phyloP scores from a whole-genome alignment of 129 eudicot species.

The Escallonia herrerae region DNA sequence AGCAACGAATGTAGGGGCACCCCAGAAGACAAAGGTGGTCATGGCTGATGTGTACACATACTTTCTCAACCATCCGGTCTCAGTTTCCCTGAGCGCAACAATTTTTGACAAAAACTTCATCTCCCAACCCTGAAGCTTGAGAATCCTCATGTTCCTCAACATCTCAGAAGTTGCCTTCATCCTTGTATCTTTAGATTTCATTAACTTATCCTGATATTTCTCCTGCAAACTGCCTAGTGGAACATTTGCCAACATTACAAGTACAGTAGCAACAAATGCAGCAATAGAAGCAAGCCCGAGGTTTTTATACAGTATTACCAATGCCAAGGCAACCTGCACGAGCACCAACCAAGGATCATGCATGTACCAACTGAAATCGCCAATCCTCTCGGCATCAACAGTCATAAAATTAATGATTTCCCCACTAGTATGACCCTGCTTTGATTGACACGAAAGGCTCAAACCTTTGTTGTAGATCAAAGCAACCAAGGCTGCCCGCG shows the following conservation, averaged over 20 bases:
- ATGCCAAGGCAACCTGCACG: conserved; percentile 58
- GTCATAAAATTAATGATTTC: conserved; percentile 88
- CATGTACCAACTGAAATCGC: conserved; percentile 60
- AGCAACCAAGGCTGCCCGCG: conserved; percentile 68
- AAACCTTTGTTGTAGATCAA: conserved; percentile 72
- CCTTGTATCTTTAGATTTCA: conserved; percentile 76
- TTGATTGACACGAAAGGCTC: conserved; percentile 60
- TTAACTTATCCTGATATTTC: conserved; percentile 58
- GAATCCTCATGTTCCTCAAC: conserved; percentile 87
- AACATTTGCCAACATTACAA: conserved; percentile 60
- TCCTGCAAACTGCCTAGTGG: conserved; percentile 61
- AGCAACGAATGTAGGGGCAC: conserved; percentile 72
- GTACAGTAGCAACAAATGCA: conserved; percentile 45
- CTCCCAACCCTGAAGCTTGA: conserved; percentile 94
- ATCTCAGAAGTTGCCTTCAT: conserved; percentile 92
- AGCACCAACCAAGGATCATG: conserved; percentile 75
- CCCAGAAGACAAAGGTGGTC: conserved; percentile 57
- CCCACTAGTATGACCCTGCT: conserved; percentile 51
- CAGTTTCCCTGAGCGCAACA: conserved; percentile 40
- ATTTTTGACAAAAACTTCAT: conserved; percentile 72
- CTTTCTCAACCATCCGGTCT: conserved; percentile 60
- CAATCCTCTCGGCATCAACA: conserved; percentile 88
- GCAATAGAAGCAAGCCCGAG: conserved; percentile 79
- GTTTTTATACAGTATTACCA: conserved; percentile 50
- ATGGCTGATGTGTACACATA: conserved; percentile 41